Conservation (phyloP, 108 stramenopile genomes). For the Cyclostephanos invisitatus region DNA sequence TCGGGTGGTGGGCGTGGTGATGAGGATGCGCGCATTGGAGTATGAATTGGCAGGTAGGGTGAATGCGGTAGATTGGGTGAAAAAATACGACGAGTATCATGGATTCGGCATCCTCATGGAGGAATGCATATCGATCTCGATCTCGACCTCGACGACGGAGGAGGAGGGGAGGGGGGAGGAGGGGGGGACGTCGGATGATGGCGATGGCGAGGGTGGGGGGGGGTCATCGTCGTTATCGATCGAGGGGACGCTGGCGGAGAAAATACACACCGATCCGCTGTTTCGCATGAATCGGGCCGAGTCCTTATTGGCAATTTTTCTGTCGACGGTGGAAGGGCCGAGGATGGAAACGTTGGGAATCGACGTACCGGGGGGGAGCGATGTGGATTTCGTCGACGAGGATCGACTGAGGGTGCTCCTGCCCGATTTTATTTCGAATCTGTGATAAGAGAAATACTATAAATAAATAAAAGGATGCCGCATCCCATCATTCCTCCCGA, state of each 20-base stretch:
- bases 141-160: neutral
- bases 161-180: neutral
- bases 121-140: constrained; percentile 21
- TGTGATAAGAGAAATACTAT: too few species aligned
- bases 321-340: constrained; percentile 69
- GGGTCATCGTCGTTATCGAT: constrained; percentile 17
- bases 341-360: constrained; percentile 54
- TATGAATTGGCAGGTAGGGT: constrained; percentile 35
- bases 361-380: constrained; percentile 62
- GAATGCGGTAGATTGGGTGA: constrained; percentile 47
- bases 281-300: constrained; percentile 80
- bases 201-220: neutral
- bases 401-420: constrained; percentile 71
- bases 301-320: constrained; percentile 77
- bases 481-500: constrained; percentile 33
- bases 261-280: constrained; percentile 66
- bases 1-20: constrained; percentile 78
- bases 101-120: constrained; percentile 65
- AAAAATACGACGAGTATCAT: constrained; percentile 64
- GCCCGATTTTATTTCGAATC: too few species aligned
- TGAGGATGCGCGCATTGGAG: constrained; percentile 78
- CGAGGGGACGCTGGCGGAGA: constrained; percentile 32
- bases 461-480: too few species aligned
- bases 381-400: constrained; percentile 77
- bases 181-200: neutral